These are phyloP conservation scores for Phytomonas sp. DNA, from an alignment of 208 protist genomes.

Conservation along the genomic window DNA sequence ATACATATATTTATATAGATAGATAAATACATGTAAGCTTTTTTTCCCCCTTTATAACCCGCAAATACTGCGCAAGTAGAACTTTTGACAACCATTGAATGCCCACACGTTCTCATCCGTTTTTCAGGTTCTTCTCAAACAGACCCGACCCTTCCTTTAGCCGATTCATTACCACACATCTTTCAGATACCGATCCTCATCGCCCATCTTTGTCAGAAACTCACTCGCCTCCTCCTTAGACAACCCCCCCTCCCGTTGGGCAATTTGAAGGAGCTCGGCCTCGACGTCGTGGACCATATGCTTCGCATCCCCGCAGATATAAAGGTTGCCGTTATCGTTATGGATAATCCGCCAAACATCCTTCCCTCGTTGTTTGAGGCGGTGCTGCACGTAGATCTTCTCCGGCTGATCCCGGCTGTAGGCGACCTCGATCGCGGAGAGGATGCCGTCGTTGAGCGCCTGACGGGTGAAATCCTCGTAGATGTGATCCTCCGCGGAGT, in stretches of 20 bases:
- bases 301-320: conserved; percentile 89
- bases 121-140: neutral
- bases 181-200: conserved; percentile 68
- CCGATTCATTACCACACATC: conserved; percentile 67
- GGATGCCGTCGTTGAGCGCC: conserved; percentile 50
- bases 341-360: conserved; percentile 72
- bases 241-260: conserved; percentile 41
- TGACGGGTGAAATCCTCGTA: conserved; percentile 66
- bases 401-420: conserved; percentile 74
- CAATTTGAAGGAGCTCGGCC: conserved; percentile 36
- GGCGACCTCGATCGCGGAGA: conserved; percentile 66
- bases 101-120: no score
- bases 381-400: conserved; percentile 91
- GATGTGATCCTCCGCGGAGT: conserved; percentile 70
- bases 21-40: conserved; percentile 1
- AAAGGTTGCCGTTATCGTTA: conserved; percentile 62
- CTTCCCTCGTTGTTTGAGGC: conserved; percentile 36
- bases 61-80: neutral
- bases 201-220: conserved; percentile 46
- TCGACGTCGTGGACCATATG: conserved; percentile 90
- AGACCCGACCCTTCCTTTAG: conserved; percentile 7
- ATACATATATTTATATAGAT: conserved; percentile 9
- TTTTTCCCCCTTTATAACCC: conserved; percentile 7
- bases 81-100: neutral
- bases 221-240: conserved; percentile 28